Conservation (phyloP, 2,329 filamentous ascomycete species). For the Apiospora malaysiana region DNA sequence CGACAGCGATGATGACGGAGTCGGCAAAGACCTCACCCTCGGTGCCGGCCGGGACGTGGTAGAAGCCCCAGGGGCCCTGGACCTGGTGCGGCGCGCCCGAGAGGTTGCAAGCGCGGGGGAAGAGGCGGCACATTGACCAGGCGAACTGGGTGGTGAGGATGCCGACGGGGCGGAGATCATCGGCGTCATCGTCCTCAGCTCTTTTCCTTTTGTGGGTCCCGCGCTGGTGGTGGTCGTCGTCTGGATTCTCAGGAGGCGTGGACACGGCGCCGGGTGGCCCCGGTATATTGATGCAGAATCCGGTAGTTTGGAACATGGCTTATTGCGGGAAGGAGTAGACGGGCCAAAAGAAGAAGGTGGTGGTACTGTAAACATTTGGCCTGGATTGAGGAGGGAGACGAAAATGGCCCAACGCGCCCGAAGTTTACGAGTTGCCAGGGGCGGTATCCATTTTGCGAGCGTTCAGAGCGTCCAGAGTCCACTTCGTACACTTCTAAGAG, state of each 20-base stretch:
- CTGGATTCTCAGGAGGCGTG: neutral
- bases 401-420: neutral
- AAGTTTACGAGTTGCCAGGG: neutral
- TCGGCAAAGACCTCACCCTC: slow-evolving; percentile 3
- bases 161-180: neutral
- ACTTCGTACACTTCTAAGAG: neutral
- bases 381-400: neutral
- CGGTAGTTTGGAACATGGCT: slow-evolving; percentile 8
- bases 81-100: neutral
- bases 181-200: neutral
- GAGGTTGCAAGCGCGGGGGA: neutral
- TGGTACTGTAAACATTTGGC: neutral
- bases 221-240: neutral
- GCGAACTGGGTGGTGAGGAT: neutral
- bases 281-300: neutral
- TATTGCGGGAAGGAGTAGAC: neutral
- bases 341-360: neutral
- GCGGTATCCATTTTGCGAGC: slow-evolving; percentile 6
- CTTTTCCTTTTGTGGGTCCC: neutral
- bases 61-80: neutral
- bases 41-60: neutral
- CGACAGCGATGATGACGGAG: neutral
- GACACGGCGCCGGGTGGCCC: neutral
- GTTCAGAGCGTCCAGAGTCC: neutral
- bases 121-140: neutral